A percentile compares a stretch with the other conserved stretches of the same genome.
Evolutionary conservation across 306 rosid genomes (phyloP).

Genomic region (Trichosanthes truncata): DNA sequence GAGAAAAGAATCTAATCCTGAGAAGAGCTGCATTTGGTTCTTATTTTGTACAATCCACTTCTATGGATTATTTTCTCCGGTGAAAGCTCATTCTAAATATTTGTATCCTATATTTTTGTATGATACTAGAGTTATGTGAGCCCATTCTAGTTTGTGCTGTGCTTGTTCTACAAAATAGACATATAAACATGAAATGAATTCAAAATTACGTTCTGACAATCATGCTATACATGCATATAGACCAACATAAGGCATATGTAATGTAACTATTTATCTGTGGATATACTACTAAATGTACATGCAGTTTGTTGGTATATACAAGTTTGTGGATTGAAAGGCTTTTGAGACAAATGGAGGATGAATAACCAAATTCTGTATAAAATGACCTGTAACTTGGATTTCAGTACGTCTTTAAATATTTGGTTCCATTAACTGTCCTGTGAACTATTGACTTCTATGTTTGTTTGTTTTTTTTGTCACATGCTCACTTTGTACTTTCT

Average conservation of each 20-base stretch:
- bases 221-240: neutral
- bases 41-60: neutral
- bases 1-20: slow-evolving; percentile 20
- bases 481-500: neutral
- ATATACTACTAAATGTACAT: neutral
- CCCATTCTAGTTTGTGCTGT: neutral
- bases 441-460: neutral
- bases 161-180: neutral
- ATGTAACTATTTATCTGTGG: neutral
- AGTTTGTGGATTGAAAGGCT: neutral
- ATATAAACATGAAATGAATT: neutral
- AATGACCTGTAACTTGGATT: neutral
- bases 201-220: neutral
- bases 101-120: neutral
- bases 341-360: neutral
- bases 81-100: neutral
- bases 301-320: neutral
- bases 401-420: neutral
- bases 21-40: neutral
- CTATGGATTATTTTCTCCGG: neutral
- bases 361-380: neutral
- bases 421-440: neutral
- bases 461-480: neutral
- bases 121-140: neutral
- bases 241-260: neutral